Base-by-base conservation (phyloP, 768 basidiomycete species). In the Tricholoma terreum region DNA sequence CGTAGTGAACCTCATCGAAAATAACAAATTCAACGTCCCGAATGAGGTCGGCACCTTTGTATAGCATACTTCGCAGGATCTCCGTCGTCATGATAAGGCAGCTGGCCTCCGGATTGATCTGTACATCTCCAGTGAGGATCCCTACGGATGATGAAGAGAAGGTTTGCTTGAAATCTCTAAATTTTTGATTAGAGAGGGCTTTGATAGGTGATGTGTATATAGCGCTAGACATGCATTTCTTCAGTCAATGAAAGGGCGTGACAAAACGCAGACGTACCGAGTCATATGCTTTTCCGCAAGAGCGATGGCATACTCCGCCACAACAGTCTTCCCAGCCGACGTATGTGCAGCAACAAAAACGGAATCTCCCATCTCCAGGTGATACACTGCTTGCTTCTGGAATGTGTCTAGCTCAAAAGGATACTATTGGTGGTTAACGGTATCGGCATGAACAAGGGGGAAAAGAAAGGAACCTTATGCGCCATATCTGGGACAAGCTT, bases 331-430 rank as follows among this genome's bases (percentile, higher is more conserved):
- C 33, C 97, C 97, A 14, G 97, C 97, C n/a, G 92, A 95, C 3
- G 97, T 99, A 73, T 99, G 97, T 5, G 97, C 97, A 12, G 97
- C 97, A n/a, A 99, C 95, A 69, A 99, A 99, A 15, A 99, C 96
- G 11, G 94, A 96, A 63, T 99, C 92, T 8, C 95, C 97, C 79
- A 91, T 85, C 71, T 99, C 97, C 15, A 99, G 80, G 72, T 97
- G 94, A 72, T 97, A 97, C 6, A 98, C 92, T 1, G 97, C 97
- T 69, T 98, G 94, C 70, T 98, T 98, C 72, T 99, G 97, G 76
- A 98, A 99, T 0, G 89, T 95, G 71, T 99, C 97, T 30, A 99
- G 81, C 68, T 97, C 93, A 73, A 99, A 99, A n/a, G 97, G 95
- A 73, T 98, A 99, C 94, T 93, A 50, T 42, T 52, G 50, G 31